Percentiles rank a stretch among this genome's conserved stretches.
phyloP scores from a whole-genome alignment of 2,329 filamentous ascomycete species.

The Fusarium humuli region DNA sequence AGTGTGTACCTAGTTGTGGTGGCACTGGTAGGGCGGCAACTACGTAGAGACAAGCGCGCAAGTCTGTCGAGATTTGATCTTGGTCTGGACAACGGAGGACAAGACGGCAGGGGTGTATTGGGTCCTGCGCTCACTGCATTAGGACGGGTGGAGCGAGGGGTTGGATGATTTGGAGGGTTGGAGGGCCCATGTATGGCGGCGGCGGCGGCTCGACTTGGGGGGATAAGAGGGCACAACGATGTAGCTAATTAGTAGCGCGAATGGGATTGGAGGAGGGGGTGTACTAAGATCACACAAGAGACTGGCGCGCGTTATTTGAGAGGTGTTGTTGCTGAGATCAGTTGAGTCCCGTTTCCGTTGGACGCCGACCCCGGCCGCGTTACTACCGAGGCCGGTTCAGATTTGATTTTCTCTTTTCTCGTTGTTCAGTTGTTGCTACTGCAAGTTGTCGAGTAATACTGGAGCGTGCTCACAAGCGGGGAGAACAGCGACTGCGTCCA shows the following conservation, averaged over 20 bases:
- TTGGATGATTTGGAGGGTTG: constrained; percentile 47
- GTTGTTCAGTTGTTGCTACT: constrained; percentile 38
- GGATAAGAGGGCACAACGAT: constrained; percentile 44
- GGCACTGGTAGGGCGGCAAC: constrained; percentile 46
- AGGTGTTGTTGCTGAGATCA: constrained; percentile 41
- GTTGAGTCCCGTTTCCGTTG: constrained; percentile 41
- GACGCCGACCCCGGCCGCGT: constrained; percentile 45
- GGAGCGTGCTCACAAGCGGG: constrained; percentile 31
- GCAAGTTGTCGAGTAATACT: constrained; percentile 34
- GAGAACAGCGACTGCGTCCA: constrained; percentile 29
- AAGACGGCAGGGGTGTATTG: constrained; percentile 48
- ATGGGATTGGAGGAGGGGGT: constrained; percentile 44
- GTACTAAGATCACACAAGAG: constrained; percentile 38
- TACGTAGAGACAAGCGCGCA: constrained; percentile 47
- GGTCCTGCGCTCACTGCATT: constrained; percentile 46
- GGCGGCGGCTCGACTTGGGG: constrained; percentile 49
- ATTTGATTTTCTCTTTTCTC: constrained; percentile 35
- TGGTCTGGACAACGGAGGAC: constrained; percentile 47
- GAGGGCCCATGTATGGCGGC: constrained; percentile 46
- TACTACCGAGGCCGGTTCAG: constrained; percentile 37
- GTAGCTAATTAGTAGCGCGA: constrained; percentile 42
- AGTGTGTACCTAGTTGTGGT: constrained; percentile 43
- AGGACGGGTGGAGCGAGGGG: constrained; percentile 48
- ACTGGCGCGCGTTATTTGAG: constrained; percentile 40
- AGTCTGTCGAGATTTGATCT: constrained; percentile 48